Evolutionary conservation across 441 rosid genomes (phyloP).

Genomic region (Pelargonium hybrid): DNA sequence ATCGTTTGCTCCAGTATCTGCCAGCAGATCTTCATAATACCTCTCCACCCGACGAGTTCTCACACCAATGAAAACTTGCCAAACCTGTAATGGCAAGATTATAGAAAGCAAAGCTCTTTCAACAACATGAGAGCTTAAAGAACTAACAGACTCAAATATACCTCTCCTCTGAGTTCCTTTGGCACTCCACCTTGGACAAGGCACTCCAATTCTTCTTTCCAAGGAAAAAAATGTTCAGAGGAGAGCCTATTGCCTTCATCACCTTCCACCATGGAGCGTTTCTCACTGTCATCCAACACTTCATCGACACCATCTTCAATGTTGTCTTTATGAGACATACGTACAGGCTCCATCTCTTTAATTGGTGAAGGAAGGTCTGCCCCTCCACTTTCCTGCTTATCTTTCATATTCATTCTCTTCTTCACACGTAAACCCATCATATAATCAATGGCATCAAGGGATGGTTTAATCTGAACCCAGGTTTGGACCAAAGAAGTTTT

Average conservation of each 20-base stretch:
- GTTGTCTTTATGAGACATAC: slow-evolving; percentile 18
- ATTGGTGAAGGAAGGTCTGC: slow-evolving; percentile 27
- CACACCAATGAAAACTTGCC: slow-evolving; percentile 74
- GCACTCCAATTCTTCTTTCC: slow-evolving; percentile 51
- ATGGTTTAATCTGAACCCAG: slow-evolving; percentile 44
- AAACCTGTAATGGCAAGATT: slow-evolving; percentile 35
- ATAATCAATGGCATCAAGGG: slow-evolving; percentile 38
- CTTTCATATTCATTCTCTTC: slow-evolving; percentile 27
- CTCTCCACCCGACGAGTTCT: slow-evolving; percentile 44
- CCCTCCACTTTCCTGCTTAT: slow-evolving; percentile 16
- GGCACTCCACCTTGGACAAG: slow-evolving; percentile 71
- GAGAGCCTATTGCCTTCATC: slow-evolving; percentile 19
- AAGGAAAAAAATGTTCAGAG: slow-evolving; percentile 32
- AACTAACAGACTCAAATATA: slow-evolving; percentile 20
- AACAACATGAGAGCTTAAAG: slow-evolving; percentile 7
- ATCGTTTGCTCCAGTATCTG: slow-evolving; percentile 31
- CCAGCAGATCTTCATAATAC: slow-evolving; percentile 50
- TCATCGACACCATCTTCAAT: slow-evolving; percentile 28
- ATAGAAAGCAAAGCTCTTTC: slow-evolving; percentile 9
- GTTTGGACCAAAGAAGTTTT: slow-evolving; percentile 28
- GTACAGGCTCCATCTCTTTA: slow-evolving; percentile 12
- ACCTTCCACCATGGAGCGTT: slow-evolving; percentile 18
- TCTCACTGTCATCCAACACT: slow-evolving; percentile 14
- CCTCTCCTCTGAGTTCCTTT: slow-evolving; percentile 66
- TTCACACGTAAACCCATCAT: slow-evolving; percentile 49